These are phyloP conservation scores for Thecaphora frezii DNA, from an alignment of 1,284 basidiomycete genomes.

Conservation along the genomic window DNA sequence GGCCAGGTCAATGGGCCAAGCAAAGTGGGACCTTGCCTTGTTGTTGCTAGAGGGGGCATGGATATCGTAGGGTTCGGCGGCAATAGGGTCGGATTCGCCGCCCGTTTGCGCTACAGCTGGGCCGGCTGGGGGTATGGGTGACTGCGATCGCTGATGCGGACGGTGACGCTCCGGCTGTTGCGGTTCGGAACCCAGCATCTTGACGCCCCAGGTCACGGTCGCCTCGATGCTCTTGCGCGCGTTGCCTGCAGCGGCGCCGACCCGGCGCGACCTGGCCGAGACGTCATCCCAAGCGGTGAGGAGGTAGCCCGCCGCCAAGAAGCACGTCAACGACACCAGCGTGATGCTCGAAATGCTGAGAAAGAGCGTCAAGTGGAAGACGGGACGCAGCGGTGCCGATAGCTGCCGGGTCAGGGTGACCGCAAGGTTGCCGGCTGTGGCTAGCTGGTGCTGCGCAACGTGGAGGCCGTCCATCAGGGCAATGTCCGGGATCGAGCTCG, in stretches of 20 bases:
- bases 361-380: constrained; percentile 44
- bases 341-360: constrained; percentile 47
- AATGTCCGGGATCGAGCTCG: constrained; percentile 20
- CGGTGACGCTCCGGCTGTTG: background rate
- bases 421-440: constrained; percentile 38
- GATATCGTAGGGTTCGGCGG: background rate
- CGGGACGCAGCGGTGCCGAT: constrained; percentile 37
- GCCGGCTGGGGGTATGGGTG: too few relatives aligned
- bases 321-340: constrained; percentile 34
- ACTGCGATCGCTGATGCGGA: background rate
- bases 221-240: constrained; percentile 25
- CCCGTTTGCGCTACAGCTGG: too few relatives aligned
- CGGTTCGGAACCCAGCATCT: constrained; percentile 18
- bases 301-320: constrained; percentile 42
- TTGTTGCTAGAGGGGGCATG: background rate
- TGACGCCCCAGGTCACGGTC: constrained; percentile 30
- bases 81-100: background rate
- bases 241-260: constrained; percentile 21
- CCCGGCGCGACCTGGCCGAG: constrained; percentile 19
- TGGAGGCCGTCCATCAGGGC: constrained; percentile 38
- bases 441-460: constrained; percentile 44
- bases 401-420: constrained; percentile 45
- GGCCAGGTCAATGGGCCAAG: background rate
- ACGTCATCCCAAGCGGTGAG: constrained; percentile 49
- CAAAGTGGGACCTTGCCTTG: background rate